Evolutionary conservation across 2,329 filamentous ascomycete species (phyloP), one percentile per base, ranked within the genome.

Genomic region (Myriosclerotinia scirpicola): DNA sequence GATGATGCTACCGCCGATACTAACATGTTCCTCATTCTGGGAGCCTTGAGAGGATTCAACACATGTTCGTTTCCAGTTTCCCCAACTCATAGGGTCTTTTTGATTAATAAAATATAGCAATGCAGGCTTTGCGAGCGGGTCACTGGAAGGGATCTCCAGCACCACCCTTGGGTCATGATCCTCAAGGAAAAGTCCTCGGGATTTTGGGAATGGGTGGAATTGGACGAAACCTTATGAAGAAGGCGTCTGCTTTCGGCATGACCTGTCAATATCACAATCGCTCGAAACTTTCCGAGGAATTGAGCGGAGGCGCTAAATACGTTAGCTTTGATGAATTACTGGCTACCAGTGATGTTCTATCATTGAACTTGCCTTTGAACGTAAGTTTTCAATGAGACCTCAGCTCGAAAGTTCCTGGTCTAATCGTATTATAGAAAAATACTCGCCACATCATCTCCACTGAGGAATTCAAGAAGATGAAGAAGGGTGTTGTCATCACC

Each of bases 171-270:
- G 92, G 91, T 15, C 90, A 91, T 75, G 91, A 95, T 74, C 91
- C 91, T 1, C 83, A 90, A 76, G 90, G 90, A 46, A 95, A 94
- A 77, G 80, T 88, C 1, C 82, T 96, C 6, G 92, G 92, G 0
- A 92, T 96, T 68, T 77, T 96, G 52, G 92, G 92, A 8, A 94
- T 95, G 91, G 92, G 92, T 26, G 91, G 92, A 2, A 95, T 96
- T 68, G 92, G 92, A 0, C 82, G 89, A 46, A 92, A 92, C 74
- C 78, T 95, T 72, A 91, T 89, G 75, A 85, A 81, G 75, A 93
- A 93, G 78, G 90, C 88, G 3, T 82, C 85, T 64, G 90, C 83
- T 0, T 93, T 96, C 75, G 90, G 88, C 14, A 93, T 95, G 90
- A 83, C 78, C 54, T 82, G 91, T 15, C 83, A 88, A 59, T 95